Conservation (phyloP, 495 filamentous ascomycete species). For the Hypoxylon cercidicola region DNA sequence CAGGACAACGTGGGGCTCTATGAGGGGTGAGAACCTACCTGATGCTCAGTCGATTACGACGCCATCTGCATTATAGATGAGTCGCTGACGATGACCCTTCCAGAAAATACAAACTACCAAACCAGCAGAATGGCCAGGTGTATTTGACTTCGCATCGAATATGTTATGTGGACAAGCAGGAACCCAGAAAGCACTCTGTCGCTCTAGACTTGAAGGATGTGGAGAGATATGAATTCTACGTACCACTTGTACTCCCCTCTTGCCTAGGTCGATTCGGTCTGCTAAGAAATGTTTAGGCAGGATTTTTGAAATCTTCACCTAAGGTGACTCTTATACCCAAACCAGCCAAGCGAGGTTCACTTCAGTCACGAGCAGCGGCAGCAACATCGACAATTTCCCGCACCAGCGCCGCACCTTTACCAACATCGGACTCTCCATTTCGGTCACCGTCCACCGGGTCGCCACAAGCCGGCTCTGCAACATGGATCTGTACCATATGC, state of each 20-base stretch:
- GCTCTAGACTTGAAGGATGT: conserved; percentile 90
- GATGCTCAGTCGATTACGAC: conserved; percentile 17
- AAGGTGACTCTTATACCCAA: conserved; percentile 93
- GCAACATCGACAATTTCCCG: conserved; percentile 51
- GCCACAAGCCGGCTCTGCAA: conserved; percentile 68
- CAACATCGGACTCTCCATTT: conserved; percentile 60
- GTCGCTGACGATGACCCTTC: conserved; percentile 28
- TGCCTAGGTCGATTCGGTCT: conserved; percentile 10
- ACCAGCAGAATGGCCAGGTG: conserved; percentile 92
- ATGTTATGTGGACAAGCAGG: conserved; percentile 91
- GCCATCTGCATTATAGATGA: conserved; percentile 5
- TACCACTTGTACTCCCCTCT: conserved; percentile 49
- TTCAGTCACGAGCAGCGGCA: conserved; percentile 56
- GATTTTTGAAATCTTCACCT: conserved; percentile 93
- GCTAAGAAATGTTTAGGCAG: conserved; percentile 66
- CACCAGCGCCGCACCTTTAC: conserved; percentile 57
- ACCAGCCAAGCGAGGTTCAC: conserved; percentile 64
- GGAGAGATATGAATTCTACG: conserved; percentile 91
- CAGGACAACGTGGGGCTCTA: conserved; percentile 97
- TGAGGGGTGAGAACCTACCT: conserved; percentile 81
- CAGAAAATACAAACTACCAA: conserved; percentile 95
- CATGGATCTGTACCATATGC: conserved; percentile 99
- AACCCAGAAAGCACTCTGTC: conserved; percentile 86
- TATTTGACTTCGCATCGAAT: conserved; percentile 95
- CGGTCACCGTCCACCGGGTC: conserved; percentile 60